These are phyloP conservation scores for Cicer yamashitae DNA, from an alignment of 306 rosid species.

Conservation along the genomic window DNA sequence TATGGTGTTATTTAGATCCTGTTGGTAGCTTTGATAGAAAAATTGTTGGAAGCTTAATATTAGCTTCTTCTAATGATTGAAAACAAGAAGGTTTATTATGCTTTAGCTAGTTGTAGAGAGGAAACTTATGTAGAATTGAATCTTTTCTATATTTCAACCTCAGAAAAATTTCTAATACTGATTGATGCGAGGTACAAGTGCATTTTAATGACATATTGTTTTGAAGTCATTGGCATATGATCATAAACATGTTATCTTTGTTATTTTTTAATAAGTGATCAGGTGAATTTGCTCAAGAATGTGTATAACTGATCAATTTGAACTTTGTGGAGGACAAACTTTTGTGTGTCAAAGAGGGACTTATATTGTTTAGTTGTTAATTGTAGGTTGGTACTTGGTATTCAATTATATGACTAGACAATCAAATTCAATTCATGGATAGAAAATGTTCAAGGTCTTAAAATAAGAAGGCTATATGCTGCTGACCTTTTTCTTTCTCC, in stretches of 20 bases:
- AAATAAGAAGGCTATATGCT: constrained; percentile 8
- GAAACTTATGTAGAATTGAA: constrained; percentile 12
- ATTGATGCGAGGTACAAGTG: neutral
- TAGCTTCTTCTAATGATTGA: constrained; percentile 21
- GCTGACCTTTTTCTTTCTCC: neutral
- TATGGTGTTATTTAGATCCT: constrained; percentile 24
- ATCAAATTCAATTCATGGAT: constrained; percentile 17
- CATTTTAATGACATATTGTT: no score
- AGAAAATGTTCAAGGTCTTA: neutral
- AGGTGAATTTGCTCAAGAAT: neutral
- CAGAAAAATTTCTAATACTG: neutral
- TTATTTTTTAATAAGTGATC: no score
- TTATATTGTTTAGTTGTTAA: constrained; percentile 14
- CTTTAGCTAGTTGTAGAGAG: constrained; percentile 12
- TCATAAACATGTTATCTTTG: no score
- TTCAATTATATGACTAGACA: constrained; percentile 24
- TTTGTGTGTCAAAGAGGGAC: constrained; percentile 22
- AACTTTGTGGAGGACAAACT: neutral
- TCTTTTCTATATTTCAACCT: constrained; percentile 18
- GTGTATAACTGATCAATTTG: neutral
- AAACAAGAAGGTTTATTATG: neutral
- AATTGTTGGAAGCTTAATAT: constrained; percentile 17
- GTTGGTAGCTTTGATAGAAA: constrained; percentile 21
- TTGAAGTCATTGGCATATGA: no score
- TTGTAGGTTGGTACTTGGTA: constrained; percentile 31